These are phyloP conservation scores for Hypoxylon perforatum DNA, from an alignment of 495 filamentous ascomycete species.

Conservation along the genomic window DNA sequence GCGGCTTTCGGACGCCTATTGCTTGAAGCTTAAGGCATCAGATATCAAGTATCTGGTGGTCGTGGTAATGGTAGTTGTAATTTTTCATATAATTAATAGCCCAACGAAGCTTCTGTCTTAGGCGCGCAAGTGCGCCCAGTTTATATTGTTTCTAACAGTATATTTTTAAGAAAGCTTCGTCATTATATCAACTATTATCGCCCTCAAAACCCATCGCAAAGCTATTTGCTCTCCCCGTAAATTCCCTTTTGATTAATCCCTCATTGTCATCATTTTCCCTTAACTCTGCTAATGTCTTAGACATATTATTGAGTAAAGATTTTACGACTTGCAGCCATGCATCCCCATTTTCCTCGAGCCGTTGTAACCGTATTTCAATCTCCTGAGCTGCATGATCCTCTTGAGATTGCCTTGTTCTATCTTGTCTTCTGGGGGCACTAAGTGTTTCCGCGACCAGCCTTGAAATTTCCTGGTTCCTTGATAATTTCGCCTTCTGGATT, in stretches of 20 bases:
- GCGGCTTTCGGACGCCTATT: too few relatives aligned
- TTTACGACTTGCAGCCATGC: conserved; percentile 38
- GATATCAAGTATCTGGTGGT: too few relatives aligned
- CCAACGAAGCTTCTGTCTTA: too few relatives aligned
- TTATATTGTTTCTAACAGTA: too few relatives aligned
- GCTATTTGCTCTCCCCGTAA: neutral
- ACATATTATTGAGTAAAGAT: conserved; percentile 32
- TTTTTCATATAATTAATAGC: too few relatives aligned
- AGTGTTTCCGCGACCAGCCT: conserved; percentile 33
- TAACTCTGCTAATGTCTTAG: conserved; percentile 37
- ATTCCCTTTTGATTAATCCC: neutral
- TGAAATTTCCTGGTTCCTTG: conserved; percentile 41
- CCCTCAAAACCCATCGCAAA: too few relatives aligned
- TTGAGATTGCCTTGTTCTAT: neutral
- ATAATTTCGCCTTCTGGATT: conserved; percentile 37
- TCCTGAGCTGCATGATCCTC: conserved; percentile 6
- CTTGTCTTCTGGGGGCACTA: conserved; percentile 4
- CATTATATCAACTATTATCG: too few relatives aligned
- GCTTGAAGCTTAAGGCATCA: too few relatives aligned
- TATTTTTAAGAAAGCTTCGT: too few relatives aligned
- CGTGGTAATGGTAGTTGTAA: too few relatives aligned
- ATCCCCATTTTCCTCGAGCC: conserved; percentile 38
- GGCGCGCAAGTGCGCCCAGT: too few relatives aligned
- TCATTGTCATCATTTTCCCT: conserved; percentile 20
- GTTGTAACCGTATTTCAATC: conserved; percentile 38